Conservation (phyloP, 2,329 filamentous ascomycete species). For the Alternaria atra region DNA sequence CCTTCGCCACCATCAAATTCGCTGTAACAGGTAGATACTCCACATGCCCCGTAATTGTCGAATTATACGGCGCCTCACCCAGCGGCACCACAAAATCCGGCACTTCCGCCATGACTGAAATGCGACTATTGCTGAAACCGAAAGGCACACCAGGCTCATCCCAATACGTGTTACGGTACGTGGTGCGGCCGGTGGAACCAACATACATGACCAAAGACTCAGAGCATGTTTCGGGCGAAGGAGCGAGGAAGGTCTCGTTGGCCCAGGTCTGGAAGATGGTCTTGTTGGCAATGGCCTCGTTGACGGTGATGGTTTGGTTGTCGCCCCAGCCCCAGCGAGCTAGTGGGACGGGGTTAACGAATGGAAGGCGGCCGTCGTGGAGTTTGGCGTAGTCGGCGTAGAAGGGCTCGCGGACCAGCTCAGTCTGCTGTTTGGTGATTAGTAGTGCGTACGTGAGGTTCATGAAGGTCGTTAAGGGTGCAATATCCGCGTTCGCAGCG, state of each 20-base stretch:
- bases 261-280: slow-evolving; percentile 61
- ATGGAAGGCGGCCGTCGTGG: slow-evolving; percentile 58
- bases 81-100: slow-evolving; percentile 59
- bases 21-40: slow-evolving; percentile 67
- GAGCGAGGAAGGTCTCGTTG: slow-evolving; percentile 55
- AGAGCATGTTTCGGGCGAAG: slow-evolving; percentile 58
- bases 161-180: slow-evolving; percentile 58
- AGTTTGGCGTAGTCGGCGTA: slow-evolving; percentile 60
- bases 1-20: slow-evolving; percentile 65
- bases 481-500: slow-evolving; percentile 41
- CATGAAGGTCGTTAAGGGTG: slow-evolving; percentile 50
- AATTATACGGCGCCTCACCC: slow-evolving; percentile 56
- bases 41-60: slow-evolving; percentile 58
- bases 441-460: slow-evolving; percentile 58
- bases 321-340: slow-evolving; percentile 60
- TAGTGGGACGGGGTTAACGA: slow-evolving; percentile 60
- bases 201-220: slow-evolving; percentile 61
- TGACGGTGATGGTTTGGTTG: slow-evolving; percentile 48
- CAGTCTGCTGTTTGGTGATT: slow-evolving; percentile 59
- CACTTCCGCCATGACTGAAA: slow-evolving; percentile 59
- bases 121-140: slow-evolving; percentile 59
- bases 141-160: slow-evolving; percentile 56
- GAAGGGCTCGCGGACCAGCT: slow-evolving; percentile 59
- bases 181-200: slow-evolving; percentile 49
- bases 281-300: slow-evolving; percentile 60